Base-by-base conservation (phyloP, 768 basidiomycete genomes). In the Leccinum obscurum region DNA sequence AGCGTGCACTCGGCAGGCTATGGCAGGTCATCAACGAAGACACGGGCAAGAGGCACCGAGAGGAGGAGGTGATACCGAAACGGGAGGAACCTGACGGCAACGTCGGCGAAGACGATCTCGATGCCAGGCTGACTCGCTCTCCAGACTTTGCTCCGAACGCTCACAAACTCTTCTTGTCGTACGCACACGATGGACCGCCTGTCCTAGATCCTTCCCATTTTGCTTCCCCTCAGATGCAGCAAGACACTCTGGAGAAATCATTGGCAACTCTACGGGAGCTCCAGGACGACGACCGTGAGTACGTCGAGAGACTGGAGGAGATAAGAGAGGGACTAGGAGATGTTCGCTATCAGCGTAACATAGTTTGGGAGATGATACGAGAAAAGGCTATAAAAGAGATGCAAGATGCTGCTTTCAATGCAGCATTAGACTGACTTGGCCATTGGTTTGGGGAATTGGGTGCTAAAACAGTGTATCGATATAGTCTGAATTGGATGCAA, bases 271-370 rank as follows among this genome's bases (percentile, higher is more conserved):
- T 94, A 55, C 84, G 89, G 55, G 93, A 95, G 65, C 77, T 95
- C 22, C 88, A 91, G 64, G 93, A 94, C 67, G 93, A 95, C 66
- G 89, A 89, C 6, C 80, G 91, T 50, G 93, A 94, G 72, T 95
- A 94, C 68, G 85, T 89, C 6, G 92, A 93, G 68, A 83, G 92
- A 28, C 74, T 95, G 56, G 84, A 90, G 67, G 93, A 95, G 71
- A 90, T 95, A 56, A 76, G 93, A 56, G 91, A 94, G 64, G 85
- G 85, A 3, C 72, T 94, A 57, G 93, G 93, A 6, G 87, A 90
- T 64, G 83, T 89, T 32, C 78, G 86, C 57, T 81, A 82, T 2
- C 90, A 92, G 69, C 79, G 92, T 57, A 81, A 88, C 68, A 78
- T 81, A 10, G 81, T 94, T 20, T 95, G 93, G 93, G 82, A 85